Percentiles rank a stretch among this genome's conserved stretches.
Conservation (phyloP, 257 asterid genomes). For the Nicotiana undulata region DNA sequence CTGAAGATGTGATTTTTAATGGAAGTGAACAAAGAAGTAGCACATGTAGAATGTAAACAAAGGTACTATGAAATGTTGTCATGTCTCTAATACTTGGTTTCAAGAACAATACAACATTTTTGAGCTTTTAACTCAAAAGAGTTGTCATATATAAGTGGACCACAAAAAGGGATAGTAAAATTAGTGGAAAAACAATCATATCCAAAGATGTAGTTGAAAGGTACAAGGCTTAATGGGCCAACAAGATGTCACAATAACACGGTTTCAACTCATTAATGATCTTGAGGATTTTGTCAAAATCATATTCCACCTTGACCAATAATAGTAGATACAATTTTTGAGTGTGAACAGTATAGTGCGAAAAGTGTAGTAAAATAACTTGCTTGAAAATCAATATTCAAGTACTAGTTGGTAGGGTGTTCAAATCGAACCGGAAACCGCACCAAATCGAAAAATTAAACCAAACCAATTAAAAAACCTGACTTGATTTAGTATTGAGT, state of each 20-base stretch:
- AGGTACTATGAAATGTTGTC: slow-evolving; percentile 18
- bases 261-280: not conserved
- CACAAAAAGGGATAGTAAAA: not conserved
- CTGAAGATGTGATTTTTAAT: slow-evolving; percentile 26
- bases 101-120: not conserved
- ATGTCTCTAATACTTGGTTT: slow-evolving; percentile 14
- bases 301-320: not conserved
- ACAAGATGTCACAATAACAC: not conserved
- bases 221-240: not conserved
- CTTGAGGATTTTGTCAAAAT: not conserved
- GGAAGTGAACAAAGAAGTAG: slow-evolving; percentile 22
- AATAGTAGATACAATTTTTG: not conserved
- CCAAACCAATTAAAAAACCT: no score
- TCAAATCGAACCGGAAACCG: no score
- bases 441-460: no score
- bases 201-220: not conserved
- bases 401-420: not conserved
- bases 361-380: not conserved
- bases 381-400: not conserved
- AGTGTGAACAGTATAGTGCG: not conserved
- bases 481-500: no score
- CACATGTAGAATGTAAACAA: slow-evolving; percentile 19
- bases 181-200: not conserved
- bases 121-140: not conserved
- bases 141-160: not conserved